A percentile compares a stretch with the other conserved stretches of the same genome.
These are phyloP conservation scores for Aureobasidium sp. DNA, from an alignment of 2,329 filamentous ascomycete species.

Conservation along the genomic window DNA sequence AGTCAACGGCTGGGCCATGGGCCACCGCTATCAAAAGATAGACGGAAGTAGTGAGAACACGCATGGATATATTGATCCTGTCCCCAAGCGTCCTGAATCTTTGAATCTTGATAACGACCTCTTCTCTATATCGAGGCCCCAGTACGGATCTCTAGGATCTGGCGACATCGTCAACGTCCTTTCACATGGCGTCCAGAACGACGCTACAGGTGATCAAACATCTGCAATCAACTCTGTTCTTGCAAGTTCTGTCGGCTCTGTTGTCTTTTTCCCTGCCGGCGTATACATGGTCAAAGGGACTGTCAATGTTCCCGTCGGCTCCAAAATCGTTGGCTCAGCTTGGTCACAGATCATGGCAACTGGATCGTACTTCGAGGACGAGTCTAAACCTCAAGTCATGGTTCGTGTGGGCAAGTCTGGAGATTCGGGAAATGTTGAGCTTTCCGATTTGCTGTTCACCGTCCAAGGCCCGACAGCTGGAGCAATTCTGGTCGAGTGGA, in stretches of 20 bases:
- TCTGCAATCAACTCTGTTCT: neutral
- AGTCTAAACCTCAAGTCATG: constrained; percentile 40
- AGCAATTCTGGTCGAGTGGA: constrained; percentile 43
- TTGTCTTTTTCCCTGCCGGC: neutral
- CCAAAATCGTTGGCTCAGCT: constrained; percentile 49
- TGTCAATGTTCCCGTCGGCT: constrained; percentile 42
- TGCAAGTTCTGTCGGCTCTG: neutral
- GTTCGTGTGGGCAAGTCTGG: constrained; percentile 42
- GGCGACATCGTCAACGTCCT: no score
- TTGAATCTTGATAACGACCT: no score
- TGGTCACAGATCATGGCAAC: constrained; percentile 46
- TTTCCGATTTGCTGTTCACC: constrained; percentile 49
- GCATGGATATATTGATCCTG: no score
- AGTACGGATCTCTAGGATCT: no score
- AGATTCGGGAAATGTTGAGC: constrained; percentile 44
- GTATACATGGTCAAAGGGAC: constrained; percentile 36
- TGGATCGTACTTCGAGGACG: constrained; percentile 41
- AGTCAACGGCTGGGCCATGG: no score
- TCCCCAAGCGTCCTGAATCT: no score
- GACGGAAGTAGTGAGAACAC: no score
- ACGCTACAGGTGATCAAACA: neutral
- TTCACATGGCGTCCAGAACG: neutral
- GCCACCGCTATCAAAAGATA: no score
- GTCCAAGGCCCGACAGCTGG: constrained; percentile 41
- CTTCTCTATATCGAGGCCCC: no score